These are phyloP conservation scores for Trichoderma asperellum DNA, from an alignment of 2,329 filamentous ascomycete species.

Conservation along the genomic window DNA sequence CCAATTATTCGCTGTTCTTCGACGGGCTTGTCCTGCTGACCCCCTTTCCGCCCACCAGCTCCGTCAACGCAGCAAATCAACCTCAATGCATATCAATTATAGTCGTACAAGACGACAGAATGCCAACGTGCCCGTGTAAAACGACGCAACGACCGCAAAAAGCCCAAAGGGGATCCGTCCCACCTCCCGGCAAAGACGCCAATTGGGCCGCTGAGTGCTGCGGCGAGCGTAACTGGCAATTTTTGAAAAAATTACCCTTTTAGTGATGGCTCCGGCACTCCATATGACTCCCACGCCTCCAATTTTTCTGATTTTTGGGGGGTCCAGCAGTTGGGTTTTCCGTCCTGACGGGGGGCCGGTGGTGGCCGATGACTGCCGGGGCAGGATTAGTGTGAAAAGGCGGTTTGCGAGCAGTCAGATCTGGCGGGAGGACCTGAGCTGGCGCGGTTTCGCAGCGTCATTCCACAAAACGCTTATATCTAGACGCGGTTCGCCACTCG, in stretches of 20 bases:
- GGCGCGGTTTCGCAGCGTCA: neutral
- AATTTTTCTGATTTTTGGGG: neutral
- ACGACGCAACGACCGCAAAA: neutral
- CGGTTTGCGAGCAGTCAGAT: conserved; percentile 15
- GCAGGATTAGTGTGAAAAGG: neutral
- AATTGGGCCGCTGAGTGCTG: conserved; percentile 5
- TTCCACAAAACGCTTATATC: conserved; percentile 7
- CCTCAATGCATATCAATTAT: neutral
- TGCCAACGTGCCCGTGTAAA: neutral
- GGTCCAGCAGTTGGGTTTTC: neutral
- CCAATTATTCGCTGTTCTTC: neutral
- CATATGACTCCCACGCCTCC: conserved; percentile 21
- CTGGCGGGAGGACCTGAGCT: conserved; percentile 8
- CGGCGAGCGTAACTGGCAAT: conserved; percentile 27
- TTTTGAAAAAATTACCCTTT: conserved; percentile 19
- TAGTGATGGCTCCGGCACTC: conserved; percentile 10
- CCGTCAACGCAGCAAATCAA: neutral
- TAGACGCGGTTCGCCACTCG: conserved; percentile 17
- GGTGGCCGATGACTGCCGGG: conserved; percentile 28
- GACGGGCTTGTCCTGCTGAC: conserved; percentile 26
- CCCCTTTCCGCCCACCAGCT: neutral
- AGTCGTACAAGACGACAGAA: neutral
- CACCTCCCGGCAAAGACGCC: neutral
- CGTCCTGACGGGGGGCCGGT: conserved; percentile 6
- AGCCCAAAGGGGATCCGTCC: neutral